Evolutionary conservation across 176 grass and related monocot genomes (phyloP).

Genomic region (Phragmites australis): DNA sequence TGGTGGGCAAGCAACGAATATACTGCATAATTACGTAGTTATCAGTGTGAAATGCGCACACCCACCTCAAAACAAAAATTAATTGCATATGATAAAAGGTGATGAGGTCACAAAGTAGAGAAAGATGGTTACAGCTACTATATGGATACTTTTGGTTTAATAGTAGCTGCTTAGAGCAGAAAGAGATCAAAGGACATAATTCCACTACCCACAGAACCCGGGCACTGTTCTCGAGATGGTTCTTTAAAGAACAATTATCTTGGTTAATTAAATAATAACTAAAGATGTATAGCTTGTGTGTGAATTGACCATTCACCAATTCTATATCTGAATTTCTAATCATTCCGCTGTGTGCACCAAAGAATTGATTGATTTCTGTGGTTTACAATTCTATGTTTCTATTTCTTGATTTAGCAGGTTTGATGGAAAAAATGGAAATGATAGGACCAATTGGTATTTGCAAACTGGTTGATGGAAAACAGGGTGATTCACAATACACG

Average conservation of each 20-base stretch:
- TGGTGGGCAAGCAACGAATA: slow-evolving; percentile 57
- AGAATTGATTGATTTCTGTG: slow-evolving; percentile 24
- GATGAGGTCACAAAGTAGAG: slow-evolving; percentile 50
- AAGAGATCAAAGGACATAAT: slow-evolving; percentile 55
- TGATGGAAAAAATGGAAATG: neutral
- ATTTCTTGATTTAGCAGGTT: slow-evolving; percentile 14
- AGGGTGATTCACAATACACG: neutral
- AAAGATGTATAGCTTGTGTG: slow-evolving; percentile 34
- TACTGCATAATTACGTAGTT: slow-evolving; percentile 35
- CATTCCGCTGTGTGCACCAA: slow-evolving; percentile 26
- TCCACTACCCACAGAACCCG: slow-evolving; percentile 61
- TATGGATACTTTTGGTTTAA: slow-evolving; percentile 49
- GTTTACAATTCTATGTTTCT: slow-evolving; percentile 14
- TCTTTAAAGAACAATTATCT: slow-evolving; percentile 47
- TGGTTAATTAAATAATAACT: slow-evolving; percentile 40
- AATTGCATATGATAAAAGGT: slow-evolving; percentile 50
- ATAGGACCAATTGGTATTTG: neutral
- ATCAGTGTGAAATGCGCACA: slow-evolving; percentile 17
- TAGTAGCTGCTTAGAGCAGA: slow-evolving; percentile 55
- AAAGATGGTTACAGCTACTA: slow-evolving; percentile 35
- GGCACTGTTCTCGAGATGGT: slow-evolving; percentile 46
- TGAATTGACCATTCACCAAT: slow-evolving; percentile 31
- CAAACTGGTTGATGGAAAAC: slow-evolving; percentile 9
- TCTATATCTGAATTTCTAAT: slow-evolving; percentile 41
- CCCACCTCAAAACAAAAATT: slow-evolving; percentile 6